phyloP scores from a whole-genome alignment of 257 asterid genomes.

The Lycium barbarum region DNA sequence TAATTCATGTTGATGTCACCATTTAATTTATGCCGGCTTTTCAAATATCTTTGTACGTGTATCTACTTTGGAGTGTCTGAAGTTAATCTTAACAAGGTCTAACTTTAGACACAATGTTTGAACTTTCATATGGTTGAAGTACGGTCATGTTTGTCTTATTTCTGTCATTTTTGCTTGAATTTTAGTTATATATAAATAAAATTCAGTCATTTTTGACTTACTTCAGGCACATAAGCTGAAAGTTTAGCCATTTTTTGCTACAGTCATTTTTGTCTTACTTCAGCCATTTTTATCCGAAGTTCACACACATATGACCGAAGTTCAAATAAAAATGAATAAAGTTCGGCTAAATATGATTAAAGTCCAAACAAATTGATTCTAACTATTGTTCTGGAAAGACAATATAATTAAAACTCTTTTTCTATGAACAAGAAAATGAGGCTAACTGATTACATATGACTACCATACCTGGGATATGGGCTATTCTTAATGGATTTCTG shows the following conservation, averaged over 20 bases:
- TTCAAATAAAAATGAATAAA: background rate
- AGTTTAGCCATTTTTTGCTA: background rate
- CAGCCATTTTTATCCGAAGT: background rate
- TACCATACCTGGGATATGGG: constrained; percentile 78
- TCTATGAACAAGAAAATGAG: background rate
- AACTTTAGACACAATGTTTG: background rate
- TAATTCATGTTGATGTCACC: background rate
- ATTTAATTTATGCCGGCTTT: background rate
- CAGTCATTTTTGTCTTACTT: background rate
- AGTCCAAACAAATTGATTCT: too few relatives aligned
- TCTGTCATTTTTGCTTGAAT: background rate
- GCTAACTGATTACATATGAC: background rate
- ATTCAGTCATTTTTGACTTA: background rate
- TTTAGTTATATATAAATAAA: background rate
- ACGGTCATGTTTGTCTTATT: background rate
- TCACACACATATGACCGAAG: background rate
- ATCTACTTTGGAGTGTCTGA: background rate
- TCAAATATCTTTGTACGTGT: accelerated
- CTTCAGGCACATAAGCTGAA: background rate
- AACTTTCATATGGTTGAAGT: background rate
- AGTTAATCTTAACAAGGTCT: background rate
- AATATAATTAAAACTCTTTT: background rate
- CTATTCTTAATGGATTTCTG: constrained; percentile 92
- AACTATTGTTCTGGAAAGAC: background rate
- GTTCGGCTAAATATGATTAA: background rate